Percentiles rank a stretch among this genome's conserved stretches.
These are phyloP conservation scores for Heliamphora ciliata DNA, from an alignment of 179 eudicot species.

Conservation along the genomic window DNA sequence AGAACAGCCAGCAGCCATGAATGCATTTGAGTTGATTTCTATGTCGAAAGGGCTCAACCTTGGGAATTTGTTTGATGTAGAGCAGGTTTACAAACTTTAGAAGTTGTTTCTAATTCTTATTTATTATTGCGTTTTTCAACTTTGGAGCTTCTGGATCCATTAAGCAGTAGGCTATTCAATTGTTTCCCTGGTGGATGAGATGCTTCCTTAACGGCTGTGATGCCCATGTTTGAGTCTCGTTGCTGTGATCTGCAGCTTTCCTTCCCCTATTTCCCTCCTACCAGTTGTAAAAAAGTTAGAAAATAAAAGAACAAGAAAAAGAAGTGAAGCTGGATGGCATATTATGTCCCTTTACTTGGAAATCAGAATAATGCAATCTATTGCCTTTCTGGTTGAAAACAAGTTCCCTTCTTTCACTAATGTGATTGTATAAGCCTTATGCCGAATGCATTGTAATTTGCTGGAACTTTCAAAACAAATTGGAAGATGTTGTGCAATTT, in stretches of 20 bases:
- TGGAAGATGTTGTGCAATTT: background rate
- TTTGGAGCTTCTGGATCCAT: background rate
- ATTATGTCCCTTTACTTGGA: background rate
- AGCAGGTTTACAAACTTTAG: conserved; percentile 46
- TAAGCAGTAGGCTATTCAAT: background rate
- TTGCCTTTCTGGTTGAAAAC: background rate
- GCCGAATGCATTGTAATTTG: background rate
- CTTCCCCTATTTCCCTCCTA: background rate
- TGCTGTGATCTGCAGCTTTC: background rate
- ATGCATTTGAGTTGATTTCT: conserved; percentile 91
- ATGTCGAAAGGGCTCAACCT: conserved; percentile 94
- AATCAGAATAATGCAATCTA: background rate
- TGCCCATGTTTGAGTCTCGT: too few relatives aligned
- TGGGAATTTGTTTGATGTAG: conserved; percentile 70
- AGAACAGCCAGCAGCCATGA: conserved; percentile 77
- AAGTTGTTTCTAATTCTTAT: conserved; percentile 9
- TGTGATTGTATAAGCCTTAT: background rate
- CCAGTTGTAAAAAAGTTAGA: background rate
- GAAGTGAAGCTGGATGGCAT: background rate
- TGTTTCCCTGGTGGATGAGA: background rate
- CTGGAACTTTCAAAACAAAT: background rate
- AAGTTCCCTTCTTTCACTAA: background rate
- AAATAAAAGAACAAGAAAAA: background rate
- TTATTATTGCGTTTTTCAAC: background rate
- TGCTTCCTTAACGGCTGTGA: background rate